Conservation (phyloP, 345 rosid genomes). For the Gossypioides kirkii region DNA sequence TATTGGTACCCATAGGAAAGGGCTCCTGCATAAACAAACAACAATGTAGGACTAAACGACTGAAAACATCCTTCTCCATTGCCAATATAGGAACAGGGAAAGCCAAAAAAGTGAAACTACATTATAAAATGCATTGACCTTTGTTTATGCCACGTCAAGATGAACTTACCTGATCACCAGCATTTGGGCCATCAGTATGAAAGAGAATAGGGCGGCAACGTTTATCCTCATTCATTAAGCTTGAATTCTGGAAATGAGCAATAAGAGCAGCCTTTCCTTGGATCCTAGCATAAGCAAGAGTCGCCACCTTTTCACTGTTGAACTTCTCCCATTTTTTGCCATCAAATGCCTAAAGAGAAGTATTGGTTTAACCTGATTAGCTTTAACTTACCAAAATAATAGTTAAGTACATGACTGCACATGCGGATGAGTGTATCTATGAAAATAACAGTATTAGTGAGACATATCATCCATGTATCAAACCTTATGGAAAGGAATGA, state of each 20-base stretch:
- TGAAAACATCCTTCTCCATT: conserved; percentile 5
- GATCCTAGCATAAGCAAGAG: conserved; percentile 82
- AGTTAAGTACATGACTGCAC: background rate
- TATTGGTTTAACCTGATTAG: background rate
- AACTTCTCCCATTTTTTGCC: conserved; percentile 93
- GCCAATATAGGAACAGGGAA: background rate
- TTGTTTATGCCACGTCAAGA: background rate
- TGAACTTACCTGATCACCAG: conserved; percentile 69
- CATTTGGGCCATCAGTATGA: conserved; percentile 82
- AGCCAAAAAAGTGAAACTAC: background rate
- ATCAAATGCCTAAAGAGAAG: conserved; percentile 58
- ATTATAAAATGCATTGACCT: background rate
- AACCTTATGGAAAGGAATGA: conserved; percentile 71
- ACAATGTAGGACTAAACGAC: background rate
- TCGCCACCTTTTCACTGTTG: conserved; percentile 86
- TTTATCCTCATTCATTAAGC: conserved; percentile 91
- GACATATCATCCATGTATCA: background rate
- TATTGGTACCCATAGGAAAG: conserved; percentile 72
- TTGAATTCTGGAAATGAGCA: conserved; percentile 91
- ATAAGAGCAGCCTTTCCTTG: conserved; percentile 84
- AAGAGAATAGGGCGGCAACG: conserved; percentile 89
- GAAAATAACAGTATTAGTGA: background rate
- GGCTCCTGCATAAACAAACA: conserved; percentile 50
- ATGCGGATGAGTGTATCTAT: background rate
- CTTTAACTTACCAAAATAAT: conserved; percentile 1